These are phyloP conservation scores for Penicillium antarcticum DNA, from an alignment of 495 filamentous ascomycete species.

Conservation along the genomic window DNA sequence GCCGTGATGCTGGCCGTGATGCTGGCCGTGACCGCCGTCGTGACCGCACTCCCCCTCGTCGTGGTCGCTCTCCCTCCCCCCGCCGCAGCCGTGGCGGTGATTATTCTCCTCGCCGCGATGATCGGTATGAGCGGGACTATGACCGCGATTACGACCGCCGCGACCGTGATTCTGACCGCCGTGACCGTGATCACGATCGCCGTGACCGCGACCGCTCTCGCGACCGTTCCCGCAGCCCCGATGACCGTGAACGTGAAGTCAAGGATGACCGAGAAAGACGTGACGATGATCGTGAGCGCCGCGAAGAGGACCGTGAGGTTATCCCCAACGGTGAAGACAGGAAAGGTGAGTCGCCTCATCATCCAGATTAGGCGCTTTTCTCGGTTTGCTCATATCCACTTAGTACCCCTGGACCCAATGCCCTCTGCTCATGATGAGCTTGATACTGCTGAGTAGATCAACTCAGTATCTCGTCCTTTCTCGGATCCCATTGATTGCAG, in stretches of 20 bases:
- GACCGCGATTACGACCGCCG: slow-evolving; percentile 77
- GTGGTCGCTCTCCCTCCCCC: slow-evolving; percentile 68
- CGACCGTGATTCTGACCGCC: slow-evolving; percentile 60
- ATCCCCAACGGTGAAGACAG: slow-evolving; percentile 62
- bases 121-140: slow-evolving; percentile 73
- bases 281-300: slow-evolving; percentile 62
- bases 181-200: slow-evolving; percentile 62
- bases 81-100: slow-evolving; percentile 74
- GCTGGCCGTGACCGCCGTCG: slow-evolving; percentile 67
- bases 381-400: slow-evolving; percentile 7
- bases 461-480: slow-evolving; percentile 13
- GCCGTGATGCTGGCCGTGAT: slow-evolving; percentile 68
- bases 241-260: slow-evolving; percentile 64
- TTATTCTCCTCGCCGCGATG: slow-evolving; percentile 88
- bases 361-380: neutral
- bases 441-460: slow-evolving; percentile 85
- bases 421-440: slow-evolving; percentile 90
- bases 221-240: slow-evolving; percentile 58
- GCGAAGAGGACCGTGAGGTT: slow-evolving; percentile 51
- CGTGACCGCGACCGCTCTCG: slow-evolving; percentile 59
- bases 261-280: slow-evolving; percentile 65
- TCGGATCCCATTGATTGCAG: neutral
- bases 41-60: slow-evolving; percentile 78
- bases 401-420: slow-evolving; percentile 66
- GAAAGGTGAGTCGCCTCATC: slow-evolving; percentile 63